These are phyloP conservation scores for Neurospora tetrasperma DNA, from an alignment of 495 filamentous ascomycete species.

Conservation along the genomic window DNA sequence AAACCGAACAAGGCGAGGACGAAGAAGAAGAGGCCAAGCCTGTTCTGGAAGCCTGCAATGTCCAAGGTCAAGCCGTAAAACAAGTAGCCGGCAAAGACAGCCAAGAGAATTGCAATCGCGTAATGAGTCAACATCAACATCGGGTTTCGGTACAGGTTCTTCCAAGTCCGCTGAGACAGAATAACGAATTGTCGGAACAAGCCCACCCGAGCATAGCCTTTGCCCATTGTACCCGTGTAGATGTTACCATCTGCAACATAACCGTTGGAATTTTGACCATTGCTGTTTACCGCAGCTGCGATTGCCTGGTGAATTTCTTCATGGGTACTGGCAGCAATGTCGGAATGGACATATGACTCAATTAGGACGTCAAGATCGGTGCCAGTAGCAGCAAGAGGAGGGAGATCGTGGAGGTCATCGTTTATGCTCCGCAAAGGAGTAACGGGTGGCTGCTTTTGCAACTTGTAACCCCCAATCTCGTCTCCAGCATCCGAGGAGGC, in stretches of 20 bases:
- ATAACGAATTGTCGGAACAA: constrained; percentile 75
- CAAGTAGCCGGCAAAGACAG: constrained; percentile 85
- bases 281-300: constrained; percentile 46
- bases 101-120: constrained; percentile 92
- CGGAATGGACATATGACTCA: constrained; percentile 60
- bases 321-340: constrained; percentile 65
- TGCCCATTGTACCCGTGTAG: constrained; percentile 46
- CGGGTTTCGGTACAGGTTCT: constrained; percentile 93
- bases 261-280: constrained; percentile 56
- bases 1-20: constrained; percentile 92
- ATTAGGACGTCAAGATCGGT: constrained; percentile 82
- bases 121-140: constrained; percentile 99
- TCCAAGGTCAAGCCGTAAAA: constrained; percentile 96
- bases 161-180: constrained; percentile 85
- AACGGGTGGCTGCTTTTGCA: constrained; percentile 55
- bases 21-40: constrained; percentile 98
- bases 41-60: constrained; percentile 95
- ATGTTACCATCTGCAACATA: constrained; percentile 36
- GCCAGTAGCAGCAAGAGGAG: constrained; percentile 50
- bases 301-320: constrained; percentile 71
- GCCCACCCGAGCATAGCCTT: constrained; percentile 73
- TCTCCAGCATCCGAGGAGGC: constrained; percentile 57
- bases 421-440: constrained; percentile 49
- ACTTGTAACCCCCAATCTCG: constrained; percentile 45
- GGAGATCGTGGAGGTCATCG: constrained; percentile 63